A percentile compares a stretch with the other conserved stretches of the same genome.
Conservation (phyloP, 495 filamentous ascomycete species). For the Tirmania nivea region DNA sequence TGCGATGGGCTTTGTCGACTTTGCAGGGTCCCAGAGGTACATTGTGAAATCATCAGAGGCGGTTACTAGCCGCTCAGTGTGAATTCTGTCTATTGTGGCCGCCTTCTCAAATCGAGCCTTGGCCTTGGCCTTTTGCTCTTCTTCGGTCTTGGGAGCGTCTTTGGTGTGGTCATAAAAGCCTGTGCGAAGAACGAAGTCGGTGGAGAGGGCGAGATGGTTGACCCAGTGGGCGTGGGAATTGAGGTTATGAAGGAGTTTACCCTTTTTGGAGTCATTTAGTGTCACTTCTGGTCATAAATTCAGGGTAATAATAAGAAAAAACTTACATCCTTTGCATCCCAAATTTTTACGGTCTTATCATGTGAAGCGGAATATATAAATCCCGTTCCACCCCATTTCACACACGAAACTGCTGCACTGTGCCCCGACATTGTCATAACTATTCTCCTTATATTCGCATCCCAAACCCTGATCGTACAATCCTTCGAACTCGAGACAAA, state of each 20-base stretch:
- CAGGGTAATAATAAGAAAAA: not conserved
- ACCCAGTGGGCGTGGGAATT: conserved; percentile 81
- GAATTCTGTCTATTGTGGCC: conserved; percentile 52
- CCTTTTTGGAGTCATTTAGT: conserved; percentile 13
- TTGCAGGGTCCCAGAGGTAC: conserved; percentile 80
- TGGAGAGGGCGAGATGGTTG: conserved; percentile 87
- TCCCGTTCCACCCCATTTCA: conserved; percentile 82
- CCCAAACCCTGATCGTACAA: conserved; percentile 73
- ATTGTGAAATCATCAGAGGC: conserved; percentile 93
- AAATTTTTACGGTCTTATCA: conserved; percentile 83
- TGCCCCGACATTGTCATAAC: conserved; percentile 73
- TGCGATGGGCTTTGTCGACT: conserved; percentile 60
- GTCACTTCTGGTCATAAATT: too few relatives aligned
- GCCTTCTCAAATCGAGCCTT: conserved; percentile 72
- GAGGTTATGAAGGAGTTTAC: conserved; percentile 57
- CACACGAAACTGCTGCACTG: conserved; percentile 68
- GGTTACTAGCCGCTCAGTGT: conserved; percentile 70
- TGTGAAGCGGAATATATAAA: conserved; percentile 76
- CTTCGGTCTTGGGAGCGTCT: conserved; percentile 40
- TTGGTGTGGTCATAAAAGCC: conserved; percentile 71
- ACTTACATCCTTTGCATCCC: conserved; percentile 42
- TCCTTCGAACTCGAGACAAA: conserved; percentile 83
- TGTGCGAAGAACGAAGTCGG: conserved; percentile 74
- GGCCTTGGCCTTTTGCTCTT: conserved; percentile 53
- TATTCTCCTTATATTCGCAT: conserved; percentile 51